Percentiles rank a stretch among this genome's conserved stretches.
These are phyloP conservation scores for Raphanus raphanistrum DNA, from an alignment of 345 rosid species.

Conservation along the genomic window DNA sequence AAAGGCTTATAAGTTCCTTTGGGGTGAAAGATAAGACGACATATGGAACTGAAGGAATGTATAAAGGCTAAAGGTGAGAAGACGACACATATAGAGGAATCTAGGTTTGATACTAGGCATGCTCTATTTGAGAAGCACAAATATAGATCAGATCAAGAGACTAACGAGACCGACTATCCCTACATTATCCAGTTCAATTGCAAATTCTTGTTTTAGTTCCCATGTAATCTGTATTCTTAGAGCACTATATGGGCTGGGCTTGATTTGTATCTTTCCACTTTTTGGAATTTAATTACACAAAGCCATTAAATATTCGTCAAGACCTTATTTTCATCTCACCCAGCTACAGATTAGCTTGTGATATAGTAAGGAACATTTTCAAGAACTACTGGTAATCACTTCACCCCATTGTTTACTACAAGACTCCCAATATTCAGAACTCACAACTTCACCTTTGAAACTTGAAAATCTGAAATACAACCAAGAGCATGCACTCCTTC, in stretches of 20 bases:
- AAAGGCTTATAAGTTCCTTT: not conserved
- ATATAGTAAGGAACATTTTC: not conserved
- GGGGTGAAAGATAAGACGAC: not conserved
- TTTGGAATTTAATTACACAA: not conserved
- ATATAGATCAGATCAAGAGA: not conserved
- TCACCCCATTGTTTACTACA: not conserved
- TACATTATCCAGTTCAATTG: not conserved
- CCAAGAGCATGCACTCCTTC: not conserved
- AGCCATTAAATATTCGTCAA: not conserved
- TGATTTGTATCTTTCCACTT: not conserved
- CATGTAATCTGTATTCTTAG: not conserved
- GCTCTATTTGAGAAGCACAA: not conserved
- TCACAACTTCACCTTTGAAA: not conserved
- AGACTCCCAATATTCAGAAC: not conserved
- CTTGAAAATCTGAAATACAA: not conserved
- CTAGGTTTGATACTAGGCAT: not conserved
- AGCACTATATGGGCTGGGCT: not conserved
- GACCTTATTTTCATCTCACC: not conserved
- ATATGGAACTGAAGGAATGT: not conserved
- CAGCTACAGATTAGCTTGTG: not conserved
- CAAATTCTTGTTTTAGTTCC: not conserved
- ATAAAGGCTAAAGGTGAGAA: not conserved
- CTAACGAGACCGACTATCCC: not conserved
- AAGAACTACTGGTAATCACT: not conserved
- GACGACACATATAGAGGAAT: not conserved